Percentiles rank a stretch among this genome's conserved stretches.
These are phyloP conservation scores for Ephemerocybe angulata DNA, from an alignment of 768 basidiomycete species.

Conservation along the genomic window DNA sequence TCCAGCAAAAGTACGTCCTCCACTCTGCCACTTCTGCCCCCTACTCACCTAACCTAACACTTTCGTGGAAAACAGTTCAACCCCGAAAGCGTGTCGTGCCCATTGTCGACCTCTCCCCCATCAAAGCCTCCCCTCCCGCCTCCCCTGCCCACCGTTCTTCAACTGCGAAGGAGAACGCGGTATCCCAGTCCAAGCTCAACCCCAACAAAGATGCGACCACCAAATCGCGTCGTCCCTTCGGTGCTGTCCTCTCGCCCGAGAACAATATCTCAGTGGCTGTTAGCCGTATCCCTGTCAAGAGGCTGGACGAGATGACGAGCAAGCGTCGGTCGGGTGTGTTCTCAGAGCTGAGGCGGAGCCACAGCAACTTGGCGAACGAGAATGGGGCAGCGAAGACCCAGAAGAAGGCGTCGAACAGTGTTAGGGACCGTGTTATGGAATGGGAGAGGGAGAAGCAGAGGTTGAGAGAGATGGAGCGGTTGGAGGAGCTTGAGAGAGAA, in stretches of 20 bases:
- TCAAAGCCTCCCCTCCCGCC: conserved; percentile 49
- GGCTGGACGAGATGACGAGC: conserved; percentile 10
- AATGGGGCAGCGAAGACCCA: conserved; percentile 17
- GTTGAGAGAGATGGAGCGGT: conserved; percentile 61
- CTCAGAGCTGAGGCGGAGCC: conserved; percentile 6
- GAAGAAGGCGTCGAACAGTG: conserved; percentile 42
- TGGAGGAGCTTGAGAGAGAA: conserved; percentile 56
- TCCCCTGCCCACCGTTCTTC: conserved; percentile 31
- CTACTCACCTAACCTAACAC: background rate
- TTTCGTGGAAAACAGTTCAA: conserved; percentile 25
- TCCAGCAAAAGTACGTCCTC: conserved; percentile 33
- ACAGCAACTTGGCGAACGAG: conserved; percentile 11
- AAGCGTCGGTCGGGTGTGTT: conserved; percentile 9
- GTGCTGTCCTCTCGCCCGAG: conserved; percentile 7
- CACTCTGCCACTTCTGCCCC: background rate
- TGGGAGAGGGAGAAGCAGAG: conserved; percentile 74
- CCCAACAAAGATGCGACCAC: conserved; percentile 10
- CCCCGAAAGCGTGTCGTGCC: conserved; percentile 35
- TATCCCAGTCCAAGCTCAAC: conserved; percentile 15
- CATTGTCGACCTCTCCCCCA: conserved; percentile 42
- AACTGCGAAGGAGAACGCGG: conserved; percentile 40
- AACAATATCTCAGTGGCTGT: background rate
- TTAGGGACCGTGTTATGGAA: conserved; percentile 62
- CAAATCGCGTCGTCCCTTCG: conserved; percentile 10
- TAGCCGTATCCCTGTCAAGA: conserved; percentile 12